Percentiles rank a stretch among this genome's conserved stretches.
Conservation (phyloP, 2,329 filamentous ascomycete genomes). For the Xylariaceae sp. region DNA sequence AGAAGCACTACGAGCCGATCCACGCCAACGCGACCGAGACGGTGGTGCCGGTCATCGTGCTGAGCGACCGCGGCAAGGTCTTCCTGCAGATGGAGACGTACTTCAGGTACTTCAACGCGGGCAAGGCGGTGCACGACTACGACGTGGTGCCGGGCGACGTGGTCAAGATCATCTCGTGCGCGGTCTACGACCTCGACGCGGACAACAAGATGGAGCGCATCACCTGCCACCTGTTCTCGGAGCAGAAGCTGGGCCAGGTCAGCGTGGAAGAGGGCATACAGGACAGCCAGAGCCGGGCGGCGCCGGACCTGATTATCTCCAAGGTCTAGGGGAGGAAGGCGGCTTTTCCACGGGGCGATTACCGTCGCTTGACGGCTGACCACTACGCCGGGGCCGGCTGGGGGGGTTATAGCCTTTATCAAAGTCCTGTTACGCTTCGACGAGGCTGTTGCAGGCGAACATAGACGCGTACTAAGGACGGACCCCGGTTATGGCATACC, state of each 20-base stretch:
- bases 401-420: no score
- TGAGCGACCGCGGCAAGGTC: background rate
- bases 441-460: no score
- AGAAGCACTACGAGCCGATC: conserved; percentile 1
- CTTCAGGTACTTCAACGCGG: background rate
- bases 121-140: background rate
- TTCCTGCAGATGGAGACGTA: conserved; percentile 1
- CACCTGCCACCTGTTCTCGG: background rate
- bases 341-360: no score
- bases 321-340: no score
- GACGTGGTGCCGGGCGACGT: background rate
- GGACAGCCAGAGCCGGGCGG: background rate
- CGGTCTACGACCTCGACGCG: background rate
- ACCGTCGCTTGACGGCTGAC: no score
- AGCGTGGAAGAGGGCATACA: background rate
- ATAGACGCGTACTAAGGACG: no score
- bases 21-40: background rate
- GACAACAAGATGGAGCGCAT: background rate
- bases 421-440: no score
- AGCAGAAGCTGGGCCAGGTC: background rate
- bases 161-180: background rate
- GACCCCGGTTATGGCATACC: no score
- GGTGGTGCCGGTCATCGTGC: background rate
- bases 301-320: background rate
- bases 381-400: no score